Conservation (phyloP, 495 filamentous ascomycete genomes). For the Annulohypoxylon stygium region DNA sequence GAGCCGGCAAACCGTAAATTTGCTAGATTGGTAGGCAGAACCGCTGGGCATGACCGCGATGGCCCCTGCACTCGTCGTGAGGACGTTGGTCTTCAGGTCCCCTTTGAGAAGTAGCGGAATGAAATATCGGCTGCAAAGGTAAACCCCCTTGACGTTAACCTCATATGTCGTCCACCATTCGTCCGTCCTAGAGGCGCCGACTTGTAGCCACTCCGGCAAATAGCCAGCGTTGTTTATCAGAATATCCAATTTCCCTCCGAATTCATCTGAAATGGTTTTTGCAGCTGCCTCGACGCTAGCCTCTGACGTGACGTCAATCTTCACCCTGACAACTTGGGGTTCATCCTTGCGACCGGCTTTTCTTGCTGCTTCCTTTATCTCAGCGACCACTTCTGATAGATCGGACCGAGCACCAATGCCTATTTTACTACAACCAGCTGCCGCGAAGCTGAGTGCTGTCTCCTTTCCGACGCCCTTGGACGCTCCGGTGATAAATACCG, state of each 20-base stretch:
- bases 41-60: slow-evolving; percentile 38
- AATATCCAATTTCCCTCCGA: slow-evolving; percentile 57
- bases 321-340: slow-evolving; percentile 58
- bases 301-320: slow-evolving; percentile 59
- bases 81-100: slow-evolving; percentile 54
- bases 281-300: slow-evolving; percentile 53
- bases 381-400: slow-evolving; percentile 51
- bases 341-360: slow-evolving; percentile 48
- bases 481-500: slow-evolving; percentile 69
- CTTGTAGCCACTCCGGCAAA: slow-evolving; percentile 50
- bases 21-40: slow-evolving; percentile 57
- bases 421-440: slow-evolving; percentile 58
- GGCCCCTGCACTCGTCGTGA: slow-evolving; percentile 53
- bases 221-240: slow-evolving; percentile 62
- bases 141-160: slow-evolving; percentile 61
- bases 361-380: slow-evolving; percentile 51
- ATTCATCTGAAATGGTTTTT: slow-evolving; percentile 46
- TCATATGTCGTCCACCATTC: slow-evolving; percentile 60
- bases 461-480: slow-evolving; percentile 68
- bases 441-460: slow-evolving; percentile 62
- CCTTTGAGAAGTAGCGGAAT: slow-evolving; percentile 58
- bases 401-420: slow-evolving; percentile 59
- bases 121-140: slow-evolving; percentile 57
- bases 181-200: slow-evolving; percentile 50
- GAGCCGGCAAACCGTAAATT: slow-evolving; percentile 58